Conservation (phyloP, 257 asterid species). For the Galeopsis tetrahit region DNA sequence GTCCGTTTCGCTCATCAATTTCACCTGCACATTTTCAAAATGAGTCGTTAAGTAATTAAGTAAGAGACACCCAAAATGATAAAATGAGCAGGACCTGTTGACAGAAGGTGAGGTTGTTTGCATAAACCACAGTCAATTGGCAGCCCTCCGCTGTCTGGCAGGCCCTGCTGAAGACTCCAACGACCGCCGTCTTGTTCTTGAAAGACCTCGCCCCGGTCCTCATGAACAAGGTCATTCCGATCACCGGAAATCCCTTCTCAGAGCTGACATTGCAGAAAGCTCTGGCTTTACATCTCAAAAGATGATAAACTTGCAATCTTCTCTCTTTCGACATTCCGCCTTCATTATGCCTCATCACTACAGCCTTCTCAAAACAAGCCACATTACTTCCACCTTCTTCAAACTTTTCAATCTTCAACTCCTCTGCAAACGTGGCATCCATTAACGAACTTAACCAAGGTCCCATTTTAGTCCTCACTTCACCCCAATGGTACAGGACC, state of each 20-base stretch:
- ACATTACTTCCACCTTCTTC: constrained; percentile 6
- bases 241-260: constrained; percentile 28
- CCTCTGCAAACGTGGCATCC: constrained; percentile 60
- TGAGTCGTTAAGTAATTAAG: too few species aligned
- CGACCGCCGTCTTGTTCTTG: constrained; percentile 59
- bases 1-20: constrained; percentile 66
- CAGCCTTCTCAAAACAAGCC: constrained; percentile 61
- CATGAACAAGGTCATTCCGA: constrained; percentile 73
- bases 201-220: constrained; percentile 75
- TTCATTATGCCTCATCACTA: constrained; percentile 84
- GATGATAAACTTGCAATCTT: constrained; percentile 64
- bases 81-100: constrained; percentile 48
- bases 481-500: constrained; percentile 82
- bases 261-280: constrained; percentile 50
- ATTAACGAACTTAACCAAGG: constrained; percentile 61
- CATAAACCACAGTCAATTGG: constrained; percentile 58
- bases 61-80: too few species aligned
- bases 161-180: constrained; percentile 50
- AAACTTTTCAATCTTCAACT: constrained; percentile 42
- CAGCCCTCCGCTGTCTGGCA: constrained; percentile 59
- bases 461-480: constrained; percentile 57
- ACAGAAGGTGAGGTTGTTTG: constrained; percentile 68
- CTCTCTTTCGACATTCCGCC: constrained; percentile 77
- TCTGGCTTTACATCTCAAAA: constrained; percentile 71
- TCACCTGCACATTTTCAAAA: constrained; percentile 41